Percentiles rank a stretch among this genome's conserved stretches.
phyloP scores from a whole-genome alignment of 2,329 filamentous ascomycete genomes.

The Colletotrichum sojae region DNA sequence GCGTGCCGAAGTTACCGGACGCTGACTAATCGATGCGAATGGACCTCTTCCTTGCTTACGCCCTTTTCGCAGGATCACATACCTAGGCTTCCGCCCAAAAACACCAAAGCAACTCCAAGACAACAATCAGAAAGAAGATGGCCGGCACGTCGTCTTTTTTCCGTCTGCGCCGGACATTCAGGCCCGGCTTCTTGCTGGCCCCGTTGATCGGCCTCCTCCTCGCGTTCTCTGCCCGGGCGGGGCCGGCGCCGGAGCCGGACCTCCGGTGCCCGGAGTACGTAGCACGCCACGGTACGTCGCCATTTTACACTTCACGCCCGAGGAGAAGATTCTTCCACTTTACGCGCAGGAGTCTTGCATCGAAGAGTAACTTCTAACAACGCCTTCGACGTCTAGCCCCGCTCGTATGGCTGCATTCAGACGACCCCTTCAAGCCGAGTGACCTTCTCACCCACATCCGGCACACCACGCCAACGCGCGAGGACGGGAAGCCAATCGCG shows the following conservation, averaged over 20 bases:
- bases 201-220: slow-evolving; percentile 20
- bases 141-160: not conserved
- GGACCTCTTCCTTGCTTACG: not conserved
- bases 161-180: slow-evolving; percentile 17
- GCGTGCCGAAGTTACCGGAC: no score
- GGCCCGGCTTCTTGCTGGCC: not conserved
- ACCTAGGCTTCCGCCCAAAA: no score
- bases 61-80: not conserved
- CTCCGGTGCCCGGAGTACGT: slow-evolving; percentile 48
- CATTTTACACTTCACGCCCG: no score
- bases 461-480: slow-evolving; percentile 46
- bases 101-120: no score
- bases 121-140: slow-evolving; percentile 1
- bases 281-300: slow-evolving; percentile 47
- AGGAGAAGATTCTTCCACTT: no score
- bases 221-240: slow-evolving; percentile 23
- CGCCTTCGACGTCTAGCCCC: slow-evolving; percentile 44
- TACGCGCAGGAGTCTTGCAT: no score
- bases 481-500: slow-evolving; percentile 38
- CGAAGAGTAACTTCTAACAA: not conserved
- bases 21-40: no score
- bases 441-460: slow-evolving; percentile 49
- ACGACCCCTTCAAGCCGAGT: slow-evolving; percentile 49
- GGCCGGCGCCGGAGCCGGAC: slow-evolving; percentile 22
- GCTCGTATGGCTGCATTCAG: slow-evolving; percentile 50